Conservation (phyloP, 1,139 yeast species). For the Debaryomyces psychrophilus region DNA sequence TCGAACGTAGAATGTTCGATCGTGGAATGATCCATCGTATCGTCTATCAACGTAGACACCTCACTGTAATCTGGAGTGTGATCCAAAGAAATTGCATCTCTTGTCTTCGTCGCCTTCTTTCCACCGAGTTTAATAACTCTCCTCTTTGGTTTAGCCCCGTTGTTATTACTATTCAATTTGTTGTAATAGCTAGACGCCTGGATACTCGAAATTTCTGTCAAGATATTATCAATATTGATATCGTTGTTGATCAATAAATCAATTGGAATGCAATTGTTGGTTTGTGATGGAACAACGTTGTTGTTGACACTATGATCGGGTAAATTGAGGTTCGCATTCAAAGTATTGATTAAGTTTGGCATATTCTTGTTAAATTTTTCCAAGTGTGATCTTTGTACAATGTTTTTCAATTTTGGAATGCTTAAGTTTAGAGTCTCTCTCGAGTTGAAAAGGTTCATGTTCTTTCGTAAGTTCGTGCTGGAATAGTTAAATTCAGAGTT, state of each 20-base stretch:
- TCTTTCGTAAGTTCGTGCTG: constrained; percentile 63
- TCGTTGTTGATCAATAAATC: constrained; percentile 35
- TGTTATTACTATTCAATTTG: constrained; percentile 27
- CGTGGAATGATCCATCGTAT: constrained; percentile 10
- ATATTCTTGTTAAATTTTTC: constrained; percentile 43
- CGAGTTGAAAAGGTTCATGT: constrained; percentile 71
- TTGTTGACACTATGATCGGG: constrained; percentile 14
- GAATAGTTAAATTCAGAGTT: constrained; percentile 49
- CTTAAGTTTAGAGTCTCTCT: constrained; percentile 77
- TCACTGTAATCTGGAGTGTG: constrained; percentile 12
- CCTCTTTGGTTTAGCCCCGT: constrained; percentile 47
- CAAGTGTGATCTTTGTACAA: constrained; percentile 57
- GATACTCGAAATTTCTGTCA: constrained; percentile 50
- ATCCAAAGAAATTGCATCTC: constrained; percentile 3
- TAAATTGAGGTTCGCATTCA: constrained; percentile 31
- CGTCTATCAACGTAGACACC: constrained; percentile 17
- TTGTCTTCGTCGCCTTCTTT: constrained; percentile 18
- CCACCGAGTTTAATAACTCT: constrained; percentile 46
- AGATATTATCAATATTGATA: constrained; percentile 29
- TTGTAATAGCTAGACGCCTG: constrained; percentile 49
- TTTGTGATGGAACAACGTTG: constrained; percentile 9
- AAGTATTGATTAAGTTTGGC: constrained; percentile 45
- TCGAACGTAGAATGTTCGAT: constrained; percentile 2
- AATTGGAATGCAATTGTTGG: constrained; percentile 42
- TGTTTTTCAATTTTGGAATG: constrained; percentile 58